A percentile compares a stretch with the other conserved stretches of the same genome.
These are phyloP conservation scores for Asterophora parasitica DNA, from an alignment of 768 basidiomycete species.

Conservation along the genomic window DNA sequence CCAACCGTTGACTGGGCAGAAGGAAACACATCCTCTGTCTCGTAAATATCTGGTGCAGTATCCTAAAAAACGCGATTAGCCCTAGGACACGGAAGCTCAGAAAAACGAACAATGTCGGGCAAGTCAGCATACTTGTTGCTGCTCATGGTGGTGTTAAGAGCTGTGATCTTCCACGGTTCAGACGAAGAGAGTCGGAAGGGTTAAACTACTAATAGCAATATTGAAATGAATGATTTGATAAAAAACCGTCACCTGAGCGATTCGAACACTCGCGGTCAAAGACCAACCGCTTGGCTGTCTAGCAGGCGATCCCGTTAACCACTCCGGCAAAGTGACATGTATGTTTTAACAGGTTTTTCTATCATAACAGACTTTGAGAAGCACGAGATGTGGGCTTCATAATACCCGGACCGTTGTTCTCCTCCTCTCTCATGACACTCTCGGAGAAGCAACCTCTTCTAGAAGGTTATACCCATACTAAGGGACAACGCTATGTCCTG, in stretches of 20 bases:
- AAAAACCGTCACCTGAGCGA: slow-evolving; percentile 42
- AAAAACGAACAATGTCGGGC: slow-evolving; percentile 78
- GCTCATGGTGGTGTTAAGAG: slow-evolving; percentile 37
- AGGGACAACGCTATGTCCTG: slow-evolving; percentile 32
- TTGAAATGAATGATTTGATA: slow-evolving; percentile 4
- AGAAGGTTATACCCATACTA: neutral
- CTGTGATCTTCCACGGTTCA: neutral
- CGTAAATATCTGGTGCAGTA: slow-evolving; percentile 88
- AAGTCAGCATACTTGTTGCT: slow-evolving; percentile 80
- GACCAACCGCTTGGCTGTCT: slow-evolving; percentile 42
- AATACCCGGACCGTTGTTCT: no score
- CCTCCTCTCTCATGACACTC: neutral
- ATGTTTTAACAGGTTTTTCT: neutral
- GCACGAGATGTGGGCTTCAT: no score
- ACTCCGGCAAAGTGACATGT: slow-evolving; percentile 87
- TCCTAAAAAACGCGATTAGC: slow-evolving; percentile 45
- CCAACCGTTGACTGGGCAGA: slow-evolving; percentile 44
- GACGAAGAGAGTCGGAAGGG: neutral
- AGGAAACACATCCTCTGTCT: slow-evolving; percentile 77
- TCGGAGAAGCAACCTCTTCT: slow-evolving; percentile 20
- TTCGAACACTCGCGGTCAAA: slow-evolving; percentile 49
- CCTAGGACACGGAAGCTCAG: slow-evolving; percentile 8
- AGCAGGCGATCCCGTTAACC: slow-evolving; percentile 88
- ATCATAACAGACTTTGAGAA: no score
- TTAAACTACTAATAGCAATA: neutral